These are phyloP conservation scores for Fomitopsis pinicola DNA, from an alignment of 1,284 basidiomycete species.

Conservation along the genomic window DNA sequence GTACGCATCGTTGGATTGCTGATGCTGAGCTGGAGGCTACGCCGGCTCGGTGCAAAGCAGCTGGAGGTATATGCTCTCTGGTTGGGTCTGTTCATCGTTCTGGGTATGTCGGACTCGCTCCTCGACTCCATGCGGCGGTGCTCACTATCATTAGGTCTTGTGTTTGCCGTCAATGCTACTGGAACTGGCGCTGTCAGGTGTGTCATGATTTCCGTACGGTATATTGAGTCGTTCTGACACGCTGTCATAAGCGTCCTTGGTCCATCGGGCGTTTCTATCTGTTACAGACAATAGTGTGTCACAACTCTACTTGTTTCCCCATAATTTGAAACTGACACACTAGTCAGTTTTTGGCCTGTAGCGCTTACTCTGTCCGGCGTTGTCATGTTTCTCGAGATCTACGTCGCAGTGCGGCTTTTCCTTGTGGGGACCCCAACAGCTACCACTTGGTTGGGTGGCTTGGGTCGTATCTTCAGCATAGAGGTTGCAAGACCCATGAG, in stretches of 20 bases:
- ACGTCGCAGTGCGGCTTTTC: slow-evolving; percentile 34
- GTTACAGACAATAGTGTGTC: slow-evolving; percentile 37
- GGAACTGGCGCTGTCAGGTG: slow-evolving; percentile 36
- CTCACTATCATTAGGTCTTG: slow-evolving; percentile 30
- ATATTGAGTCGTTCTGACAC: background rate
- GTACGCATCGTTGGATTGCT: slow-evolving; percentile 40
- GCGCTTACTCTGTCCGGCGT: slow-evolving; percentile 39
- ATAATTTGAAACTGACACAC: background rate
- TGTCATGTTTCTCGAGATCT: slow-evolving; percentile 39
- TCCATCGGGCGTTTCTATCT: slow-evolving; percentile 22
- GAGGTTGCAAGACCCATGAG: slow-evolving; percentile 32
- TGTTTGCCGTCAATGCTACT: slow-evolving; percentile 40
- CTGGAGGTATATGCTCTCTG: slow-evolving; percentile 35
- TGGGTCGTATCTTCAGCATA: slow-evolving; percentile 22
- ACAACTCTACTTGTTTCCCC: background rate
- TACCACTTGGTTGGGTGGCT: slow-evolving; percentile 9
- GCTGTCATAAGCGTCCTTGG: slow-evolving; percentile 4
- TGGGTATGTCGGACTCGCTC: slow-evolving; percentile 31
- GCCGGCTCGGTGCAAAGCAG: slow-evolving; percentile 26
- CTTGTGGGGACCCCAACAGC: slow-evolving; percentile 27
- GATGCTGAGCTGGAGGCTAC: slow-evolving; percentile 39
- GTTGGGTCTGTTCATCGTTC: slow-evolving; percentile 30
- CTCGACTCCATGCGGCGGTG: background rate
- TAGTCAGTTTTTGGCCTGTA: slow-evolving; percentile 37
- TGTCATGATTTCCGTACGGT: slow-evolving; percentile 3